A percentile compares a stretch with the other conserved stretches of the same genome.
phyloP scores from a whole-genome alignment of 2,329 filamentous ascomycete species.

The Zasmidium cellare region DNA sequence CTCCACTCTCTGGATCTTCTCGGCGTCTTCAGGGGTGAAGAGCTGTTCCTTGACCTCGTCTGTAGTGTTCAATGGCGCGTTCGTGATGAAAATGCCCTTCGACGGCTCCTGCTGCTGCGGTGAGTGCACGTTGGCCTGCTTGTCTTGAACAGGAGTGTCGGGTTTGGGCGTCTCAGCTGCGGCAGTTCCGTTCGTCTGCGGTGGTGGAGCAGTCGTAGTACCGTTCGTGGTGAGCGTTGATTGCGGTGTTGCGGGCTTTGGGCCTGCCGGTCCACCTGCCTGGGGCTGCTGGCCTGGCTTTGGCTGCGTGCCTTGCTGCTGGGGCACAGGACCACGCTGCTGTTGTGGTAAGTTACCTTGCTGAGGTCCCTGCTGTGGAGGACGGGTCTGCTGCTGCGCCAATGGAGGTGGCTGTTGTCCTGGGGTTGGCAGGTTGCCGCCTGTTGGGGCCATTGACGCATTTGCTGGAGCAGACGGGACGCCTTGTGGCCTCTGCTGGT shows the following conservation, averaged over 20 bases:
- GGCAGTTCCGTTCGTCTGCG: slow-evolving; percentile 53
- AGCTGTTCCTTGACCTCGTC: slow-evolving; percentile 75
- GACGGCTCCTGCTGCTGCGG: slow-evolving; percentile 42
- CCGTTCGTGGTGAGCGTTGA: slow-evolving; percentile 30
- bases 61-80: slow-evolving; percentile 52
- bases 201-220: slow-evolving; percentile 29
- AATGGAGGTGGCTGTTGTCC: slow-evolving; percentile 35
- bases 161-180: slow-evolving; percentile 36
- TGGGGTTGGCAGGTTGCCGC: slow-evolving; percentile 40
- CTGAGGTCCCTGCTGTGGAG: slow-evolving; percentile 30
- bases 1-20: slow-evolving; percentile 68
- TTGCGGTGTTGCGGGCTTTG: slow-evolving; percentile 26
- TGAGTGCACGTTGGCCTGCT: slow-evolving; percentile 21
- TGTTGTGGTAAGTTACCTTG: slow-evolving; percentile 26
- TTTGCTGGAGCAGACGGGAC: slow-evolving; percentile 39
- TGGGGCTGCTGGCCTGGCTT: slow-evolving; percentile 26
- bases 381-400: slow-evolving; percentile 38
- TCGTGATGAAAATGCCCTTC: slow-evolving; percentile 84
- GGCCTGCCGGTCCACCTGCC: slow-evolving; percentile 20
- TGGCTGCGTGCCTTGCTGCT: slow-evolving; percentile 29
- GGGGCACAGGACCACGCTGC: slow-evolving; percentile 30
- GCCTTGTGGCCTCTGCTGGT: slow-evolving; percentile 40
- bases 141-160: slow-evolving; percentile 54
- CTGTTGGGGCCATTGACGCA: slow-evolving; percentile 38
- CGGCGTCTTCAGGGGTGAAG: slow-evolving; percentile 78